Percentiles rank a stretch among this genome's conserved stretches.
Conservation (phyloP, 306 rosid genomes). For the Vigna mungo region DNA sequence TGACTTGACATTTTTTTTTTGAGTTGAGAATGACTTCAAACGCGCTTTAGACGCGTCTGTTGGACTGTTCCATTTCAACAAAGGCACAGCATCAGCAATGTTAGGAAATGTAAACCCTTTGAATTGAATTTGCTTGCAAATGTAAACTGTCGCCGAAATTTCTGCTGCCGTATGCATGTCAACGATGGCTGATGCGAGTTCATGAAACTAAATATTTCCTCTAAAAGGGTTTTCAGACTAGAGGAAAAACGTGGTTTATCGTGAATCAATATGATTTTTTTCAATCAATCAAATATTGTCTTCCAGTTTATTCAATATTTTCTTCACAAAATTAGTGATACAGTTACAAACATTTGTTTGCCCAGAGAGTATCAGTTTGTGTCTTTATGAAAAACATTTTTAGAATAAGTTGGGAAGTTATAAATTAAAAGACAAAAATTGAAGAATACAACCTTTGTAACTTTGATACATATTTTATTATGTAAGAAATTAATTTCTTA, state of each 20-base stretch:
- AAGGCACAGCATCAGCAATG: neutral
- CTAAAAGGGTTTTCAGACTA: neutral
- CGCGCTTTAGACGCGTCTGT: slow-evolving; percentile 35
- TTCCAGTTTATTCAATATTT: neutral
- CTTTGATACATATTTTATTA: too few species aligned
- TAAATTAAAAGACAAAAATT: too few species aligned
- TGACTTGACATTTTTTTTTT: slow-evolving; percentile 23
- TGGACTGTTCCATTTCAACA: neutral
- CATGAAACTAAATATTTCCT: neutral
- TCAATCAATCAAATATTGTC: neutral
- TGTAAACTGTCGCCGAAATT: slow-evolving; percentile 20
- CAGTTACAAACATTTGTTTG: too few species aligned
- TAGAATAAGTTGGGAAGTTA: too few species aligned
- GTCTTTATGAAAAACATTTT: too few species aligned
- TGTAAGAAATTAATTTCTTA: too few species aligned
- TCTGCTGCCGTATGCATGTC: slow-evolving; percentile 16
- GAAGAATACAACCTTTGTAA: too few species aligned
- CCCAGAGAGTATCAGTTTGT: too few species aligned
- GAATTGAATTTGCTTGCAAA: neutral
- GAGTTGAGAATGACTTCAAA: slow-evolving; percentile 22
- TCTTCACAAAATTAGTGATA: neutral
- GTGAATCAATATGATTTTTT: neutral
- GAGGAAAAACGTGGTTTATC: neutral
- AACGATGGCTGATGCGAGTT: slow-evolving; percentile 18
- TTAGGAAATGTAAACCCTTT: neutral